Evolutionary conservation across 2,329 filamentous ascomycete genomes (phyloP), one percentile per base, ranked within the genome.

Genomic region (Fusarium bactridioides): DNA sequence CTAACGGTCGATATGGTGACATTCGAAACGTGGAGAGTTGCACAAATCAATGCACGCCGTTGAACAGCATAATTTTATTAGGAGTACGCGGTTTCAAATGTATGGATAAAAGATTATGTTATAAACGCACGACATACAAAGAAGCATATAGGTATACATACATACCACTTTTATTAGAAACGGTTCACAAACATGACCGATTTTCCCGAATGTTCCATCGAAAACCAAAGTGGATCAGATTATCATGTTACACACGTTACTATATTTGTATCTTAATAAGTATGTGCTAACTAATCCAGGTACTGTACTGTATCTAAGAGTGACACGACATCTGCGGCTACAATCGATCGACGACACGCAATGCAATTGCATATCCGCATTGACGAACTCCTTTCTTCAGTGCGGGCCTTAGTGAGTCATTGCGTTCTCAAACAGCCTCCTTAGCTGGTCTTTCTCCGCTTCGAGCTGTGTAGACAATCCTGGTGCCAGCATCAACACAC

Each of bases 401-500:
- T 37, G 29, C 37, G 29, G 63, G 50, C 25, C 44, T 73, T 74
- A 83, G 67, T 83, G 79, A 56, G 74, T 75, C 83, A 90, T 81
- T 10, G 88, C 84, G 59, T 85, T 81, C 78, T 94, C 92, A 81
- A 95, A 93, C 72, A 96, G 79, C 16, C 79, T 81, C 70, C 90
- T 86, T 76, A 96, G 81, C 82, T 95, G 91, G 62, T 93, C 92
- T 80, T 88, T 90, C 81, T 95, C 93, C 53, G 86, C 84, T 76
- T 91, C 86, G 51, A 93, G 81, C 78, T 94, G 92, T 74, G 87
- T 88, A 43, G 89, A 90, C 77, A 99, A 81, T 31, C 89, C 94
- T 2, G 96, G 97, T 35, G 96, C 96, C 70, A 99, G 83, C 92
- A 95, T 96, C 78, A 99, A 81, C 61, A 99, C 97, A 73, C 96